Base-by-base conservation (phyloP, 176 grass and related monocot genomes). In the Avena sativa region DNA sequence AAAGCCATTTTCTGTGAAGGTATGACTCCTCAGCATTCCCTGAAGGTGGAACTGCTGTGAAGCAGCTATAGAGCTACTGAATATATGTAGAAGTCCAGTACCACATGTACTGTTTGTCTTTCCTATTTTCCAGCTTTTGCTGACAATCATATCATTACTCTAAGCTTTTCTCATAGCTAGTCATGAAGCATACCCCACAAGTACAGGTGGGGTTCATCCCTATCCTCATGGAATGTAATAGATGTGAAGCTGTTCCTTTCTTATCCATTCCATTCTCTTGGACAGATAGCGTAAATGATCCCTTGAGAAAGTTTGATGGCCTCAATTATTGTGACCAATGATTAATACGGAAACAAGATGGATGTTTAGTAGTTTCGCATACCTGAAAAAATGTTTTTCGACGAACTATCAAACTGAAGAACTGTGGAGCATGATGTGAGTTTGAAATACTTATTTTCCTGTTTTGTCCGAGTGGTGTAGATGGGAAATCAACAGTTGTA, bases 241-340 rank as follows among this genome's bases (percentile, higher is more conserved):
- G 16, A 84, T 84, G 43, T 15, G 43, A 61, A 75, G 4, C 81
- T 28, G 81, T 46, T 83, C 56, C 40, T 74, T 83, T 72, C 36
- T 59, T 84, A 74, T 84, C 59, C 77, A 46, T 47, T 63, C 40
- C 40, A 43, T 53, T 52, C 58, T 84, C 38, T n/a, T 75, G 64
- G 8, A 57, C 15, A 30, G 32, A 12, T 14, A 52, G 4, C 67
- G 19, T 49, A 9, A 58, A 30, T 61, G 55, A 50, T 51, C 53
- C 59, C 9, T 12, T 6, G 15, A 70, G 1, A 65, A 65, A 32
- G 21, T 43, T 55, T 72, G 56, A 71, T 60, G 64, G 20, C 38
- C 76, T 55, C 58, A 80, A 26, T 64, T 53, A 65, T 53, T 77
- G 44, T 25, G 3, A 50, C 76, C 59, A 50, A 50, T 36, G 57